Evolutionary conservation across 2,329 filamentous ascomycete species (phyloP), one percentile per base, ranked within the genome.

Genomic region (Fusarium sp.): DNA sequence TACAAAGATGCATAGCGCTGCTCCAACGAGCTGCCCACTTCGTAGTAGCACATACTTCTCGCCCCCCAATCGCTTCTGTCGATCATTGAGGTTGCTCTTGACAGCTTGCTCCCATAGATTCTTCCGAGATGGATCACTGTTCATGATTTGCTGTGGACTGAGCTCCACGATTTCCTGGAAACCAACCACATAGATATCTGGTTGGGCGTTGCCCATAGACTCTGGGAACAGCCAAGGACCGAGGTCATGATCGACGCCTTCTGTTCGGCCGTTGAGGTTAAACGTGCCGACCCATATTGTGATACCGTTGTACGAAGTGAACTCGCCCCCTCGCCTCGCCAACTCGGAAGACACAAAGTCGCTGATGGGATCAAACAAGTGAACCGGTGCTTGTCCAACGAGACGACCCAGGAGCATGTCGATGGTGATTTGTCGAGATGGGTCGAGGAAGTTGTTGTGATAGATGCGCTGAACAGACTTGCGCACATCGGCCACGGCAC

Each of bases 131-230:
- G 97, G 97, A 81, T 99, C 96, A 69, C 95, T 98, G 75, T 97
- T 98, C 95, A 99, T 98, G 80, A 99, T 98, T 80, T 99, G 97
- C 81, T 98, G 96, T 18, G 97, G 97, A 77, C 95, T 98, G 56
- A 99, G 86, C 80, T 98, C 94, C n/a, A 99, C 97, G 72, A 99
- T 98, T 83, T 99, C 97, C 81, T 99, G 97, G 78, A 99, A 98
- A 0, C 95, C 97, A 18, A 98, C 92, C 9, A 93, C 95, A 61
- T 97, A 92, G 41, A 99, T 94, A 68, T 96, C 94, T 7, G 97
- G 95, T 70, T 94, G 91, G 56, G 90, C 86, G 5, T 90, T 82
- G 6, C 90, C 88, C 11, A 88, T 61, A 1, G 80, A 73, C 5
- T 88, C 84, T 0, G 94, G 94, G 79, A 93, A 95, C 5, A 99